Conservation (phyloP, 2,329 filamentous ascomycete species). For the Pseudomassariella vexata region DNA sequence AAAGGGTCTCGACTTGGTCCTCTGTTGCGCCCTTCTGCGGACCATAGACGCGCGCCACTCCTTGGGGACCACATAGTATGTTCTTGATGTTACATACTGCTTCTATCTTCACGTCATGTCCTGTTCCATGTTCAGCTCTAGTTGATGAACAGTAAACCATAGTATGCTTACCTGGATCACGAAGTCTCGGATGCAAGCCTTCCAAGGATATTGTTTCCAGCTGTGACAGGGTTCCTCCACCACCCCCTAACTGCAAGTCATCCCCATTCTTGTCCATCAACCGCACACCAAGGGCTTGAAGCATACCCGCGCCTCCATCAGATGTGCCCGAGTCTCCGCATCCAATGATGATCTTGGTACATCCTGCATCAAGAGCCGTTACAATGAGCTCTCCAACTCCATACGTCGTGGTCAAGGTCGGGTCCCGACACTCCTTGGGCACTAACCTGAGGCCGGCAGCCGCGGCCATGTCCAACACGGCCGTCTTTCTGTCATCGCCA, state of each 20-base stretch:
- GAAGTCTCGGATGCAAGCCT: constrained; percentile 29
- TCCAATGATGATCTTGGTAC: constrained; percentile 39
- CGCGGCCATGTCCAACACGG: constrained; percentile 47
- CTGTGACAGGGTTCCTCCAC: constrained; percentile 31
- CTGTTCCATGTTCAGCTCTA: background rate
- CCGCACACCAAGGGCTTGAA: constrained; percentile 43
- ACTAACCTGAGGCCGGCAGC: constrained; percentile 46
- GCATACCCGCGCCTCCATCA: constrained; percentile 47
- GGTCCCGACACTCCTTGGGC: constrained; percentile 35
- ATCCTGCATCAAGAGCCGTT: constrained; percentile 39
- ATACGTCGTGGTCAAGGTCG: constrained; percentile 42
- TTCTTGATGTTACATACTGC: constrained; percentile 48
- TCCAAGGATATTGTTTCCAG: constrained; percentile 34
- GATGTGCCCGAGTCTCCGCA: constrained; percentile 50
- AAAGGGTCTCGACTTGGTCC: constrained; percentile 35
- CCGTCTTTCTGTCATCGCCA: constrained; percentile 26
- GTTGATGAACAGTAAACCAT: too few species aligned
- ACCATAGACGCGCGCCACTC: constrained; percentile 44
- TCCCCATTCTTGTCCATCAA: constrained; percentile 31
- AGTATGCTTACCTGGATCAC: constrained; percentile 7
- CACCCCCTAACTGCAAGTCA: constrained; percentile 30
- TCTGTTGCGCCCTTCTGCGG: constrained; percentile 44
- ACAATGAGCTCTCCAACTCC: constrained; percentile 44
- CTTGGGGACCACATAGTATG: constrained; percentile 39
- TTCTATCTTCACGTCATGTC: constrained; percentile 30